phyloP scores from a whole-genome alignment of 1,284 basidiomycete species.

The Ceratobasidium sp. region DNA sequence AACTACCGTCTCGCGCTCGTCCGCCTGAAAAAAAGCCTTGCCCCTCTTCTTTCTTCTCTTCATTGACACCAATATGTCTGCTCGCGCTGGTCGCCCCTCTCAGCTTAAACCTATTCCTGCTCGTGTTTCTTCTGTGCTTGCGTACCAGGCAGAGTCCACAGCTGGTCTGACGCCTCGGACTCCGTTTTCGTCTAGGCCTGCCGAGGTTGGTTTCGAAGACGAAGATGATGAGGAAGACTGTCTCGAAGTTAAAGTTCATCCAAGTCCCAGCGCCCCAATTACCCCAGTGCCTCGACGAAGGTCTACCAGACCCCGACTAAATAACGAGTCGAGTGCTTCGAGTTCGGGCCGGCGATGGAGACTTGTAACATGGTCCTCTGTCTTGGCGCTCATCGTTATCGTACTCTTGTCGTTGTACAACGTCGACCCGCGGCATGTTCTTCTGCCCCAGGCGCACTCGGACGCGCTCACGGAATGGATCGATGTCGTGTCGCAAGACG shows the following conservation, averaged over 20 bases:
- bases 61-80: conserved; percentile 1
- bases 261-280: conserved; percentile 22
- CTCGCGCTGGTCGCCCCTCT: conserved; percentile 35
- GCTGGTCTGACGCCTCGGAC: conserved; percentile 19
- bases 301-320: not conserved
- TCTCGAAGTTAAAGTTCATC: conserved; percentile 14
- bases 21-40: not conserved
- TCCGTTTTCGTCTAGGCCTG: conserved; percentile 7
- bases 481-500: conserved; percentile 8
- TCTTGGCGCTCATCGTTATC: conserved; percentile 15
- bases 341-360: conserved; percentile 3
- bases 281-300: not conserved
- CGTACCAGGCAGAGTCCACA: conserved; percentile 11
- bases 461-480: conserved; percentile 12
- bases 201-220: not conserved
- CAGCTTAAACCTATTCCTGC: conserved; percentile 13
- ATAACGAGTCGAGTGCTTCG: not conserved
- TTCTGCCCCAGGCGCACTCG: conserved; percentile 26
- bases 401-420: conserved; percentile 19
- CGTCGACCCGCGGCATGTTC: conserved; percentile 16
- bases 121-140: conserved; percentile 9
- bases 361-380: conserved; percentile 17
- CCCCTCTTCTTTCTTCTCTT: not conserved
- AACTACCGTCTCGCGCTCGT: not conserved
- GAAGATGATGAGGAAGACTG: conserved; percentile 8